These are phyloP conservation scores for Centella asiatica DNA, from an alignment of 129 eudicot genomes.

Conservation along the genomic window DNA sequence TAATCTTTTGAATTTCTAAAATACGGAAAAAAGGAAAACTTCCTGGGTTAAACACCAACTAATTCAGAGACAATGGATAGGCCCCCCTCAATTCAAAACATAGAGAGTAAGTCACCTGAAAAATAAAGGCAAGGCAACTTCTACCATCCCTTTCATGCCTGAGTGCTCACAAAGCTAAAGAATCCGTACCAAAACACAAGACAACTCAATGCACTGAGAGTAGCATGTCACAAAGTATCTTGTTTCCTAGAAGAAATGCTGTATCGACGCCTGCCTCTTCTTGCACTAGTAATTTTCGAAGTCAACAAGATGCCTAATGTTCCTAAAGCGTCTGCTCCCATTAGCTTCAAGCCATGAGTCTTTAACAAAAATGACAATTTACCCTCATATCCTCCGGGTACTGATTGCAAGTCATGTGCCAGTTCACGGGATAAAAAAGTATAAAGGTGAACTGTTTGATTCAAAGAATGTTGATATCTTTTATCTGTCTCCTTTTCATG, in stretches of 20 bases:
- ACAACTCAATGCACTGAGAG: slow-evolving; percentile 1
- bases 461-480: slow-evolving; percentile 16
- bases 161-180: not conserved
- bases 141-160: not conserved
- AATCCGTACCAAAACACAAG: slow-evolving; percentile 18
- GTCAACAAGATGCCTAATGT: slow-evolving; percentile 35
- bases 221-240: slow-evolving; percentile 22
- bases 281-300: slow-evolving; percentile 33
- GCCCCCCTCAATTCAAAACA: slow-evolving; percentile 8
- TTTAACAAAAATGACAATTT: slow-evolving; percentile 40
- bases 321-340: slow-evolving; percentile 59
- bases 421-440: slow-evolving; percentile 60
- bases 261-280: slow-evolving; percentile 58
- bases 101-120: slow-evolving; percentile 9
- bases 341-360: slow-evolving; percentile 58
- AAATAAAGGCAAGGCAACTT: not conserved
- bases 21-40: not conserved
- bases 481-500: slow-evolving; percentile 15
- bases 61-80: slow-evolving; percentile 1
- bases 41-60: slow-evolving; percentile 12
- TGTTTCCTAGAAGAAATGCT: slow-evolving; percentile 30
- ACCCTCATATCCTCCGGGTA: slow-evolving; percentile 34
- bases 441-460: slow-evolving; percentile 52
- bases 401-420: slow-evolving; percentile 54
- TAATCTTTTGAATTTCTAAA: not conserved